Percentiles rank a stretch among this genome's conserved stretches.
Conservation (phyloP, 163 green algal genomes). For the Scenedesmus sp. region DNA sequence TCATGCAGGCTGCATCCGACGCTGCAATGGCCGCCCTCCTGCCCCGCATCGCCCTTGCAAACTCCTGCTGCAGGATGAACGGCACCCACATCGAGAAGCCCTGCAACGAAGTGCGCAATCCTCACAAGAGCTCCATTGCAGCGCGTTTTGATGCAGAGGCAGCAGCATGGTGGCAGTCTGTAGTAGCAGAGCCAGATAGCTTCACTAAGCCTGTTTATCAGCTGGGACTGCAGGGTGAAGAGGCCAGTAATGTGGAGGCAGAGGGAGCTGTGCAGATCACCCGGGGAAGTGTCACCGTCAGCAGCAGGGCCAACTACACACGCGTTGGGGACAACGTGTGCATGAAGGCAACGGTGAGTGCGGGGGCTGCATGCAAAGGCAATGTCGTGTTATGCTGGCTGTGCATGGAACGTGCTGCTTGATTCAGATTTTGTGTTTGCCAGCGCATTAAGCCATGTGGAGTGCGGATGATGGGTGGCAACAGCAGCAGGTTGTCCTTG, state of each 20-base stretch:
- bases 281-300: neutral
- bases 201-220: neutral
- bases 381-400: no score
- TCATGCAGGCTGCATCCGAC: no score
- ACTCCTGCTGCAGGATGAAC: neutral
- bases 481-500: no score
- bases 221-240: neutral
- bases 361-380: neutral
- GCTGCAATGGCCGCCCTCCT: no score
- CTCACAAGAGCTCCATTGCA: neutral
- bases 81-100: slow-evolving; percentile 21
- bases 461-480: no score
- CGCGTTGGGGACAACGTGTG: neutral
- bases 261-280: neutral
- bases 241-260: neutral
- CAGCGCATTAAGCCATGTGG: no score
- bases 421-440: no score
- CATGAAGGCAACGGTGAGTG: neutral
- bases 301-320: neutral
- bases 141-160: neutral
- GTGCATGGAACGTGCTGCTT: no score
- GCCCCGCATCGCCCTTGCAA: neutral
- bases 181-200: neutral
- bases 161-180: neutral
- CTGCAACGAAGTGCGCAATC: neutral